These are phyloP conservation scores for Paspalum notatum DNA, from an alignment of 176 grass and related monocot species.

Conservation along the genomic window DNA sequence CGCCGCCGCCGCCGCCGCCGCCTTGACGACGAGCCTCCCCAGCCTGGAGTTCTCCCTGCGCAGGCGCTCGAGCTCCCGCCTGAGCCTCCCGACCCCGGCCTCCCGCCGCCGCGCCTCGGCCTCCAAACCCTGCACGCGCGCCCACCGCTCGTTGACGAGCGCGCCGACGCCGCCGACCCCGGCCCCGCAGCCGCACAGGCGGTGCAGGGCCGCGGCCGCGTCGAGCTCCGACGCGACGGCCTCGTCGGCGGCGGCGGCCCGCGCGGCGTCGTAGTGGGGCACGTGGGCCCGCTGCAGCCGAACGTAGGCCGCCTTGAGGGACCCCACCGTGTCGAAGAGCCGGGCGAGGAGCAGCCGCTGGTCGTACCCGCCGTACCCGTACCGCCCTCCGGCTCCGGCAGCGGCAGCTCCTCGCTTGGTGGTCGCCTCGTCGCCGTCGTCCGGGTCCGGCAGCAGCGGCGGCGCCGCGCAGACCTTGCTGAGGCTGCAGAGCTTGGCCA, in stretches of 20 bases:
- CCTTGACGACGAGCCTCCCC: not conserved
- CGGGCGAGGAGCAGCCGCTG: not conserved
- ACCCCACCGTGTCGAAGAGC: not conserved
- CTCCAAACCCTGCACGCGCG: constrained; percentile 8
- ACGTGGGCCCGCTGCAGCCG: constrained; percentile 30
- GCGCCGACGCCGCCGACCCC: not conserved
- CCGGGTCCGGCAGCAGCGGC: not conserved
- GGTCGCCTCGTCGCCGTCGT: not conserved
- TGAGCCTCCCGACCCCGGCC: not conserved
- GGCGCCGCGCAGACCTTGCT: constrained; percentile 30
- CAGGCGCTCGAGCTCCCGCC: not conserved
- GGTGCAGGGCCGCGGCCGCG: not conserved
- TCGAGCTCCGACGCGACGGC: constrained; percentile 30
- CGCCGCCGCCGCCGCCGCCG: no score
- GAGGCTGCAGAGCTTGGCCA: constrained; percentile 38
- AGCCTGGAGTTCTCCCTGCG: not conserved
- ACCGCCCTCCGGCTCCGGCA: not conserved
- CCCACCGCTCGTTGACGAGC: constrained; percentile 8
- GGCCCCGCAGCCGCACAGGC: not conserved
- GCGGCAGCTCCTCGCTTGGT: not conserved
- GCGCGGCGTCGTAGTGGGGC: not conserved
- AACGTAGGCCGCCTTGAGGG: constrained; percentile 34
- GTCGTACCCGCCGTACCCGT: not conserved
- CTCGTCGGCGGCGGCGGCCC: not conserved
- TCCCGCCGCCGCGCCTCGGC: constrained; percentile 6